Conservation (phyloP, 257 asterid species). For the Solanum virginianum region DNA sequence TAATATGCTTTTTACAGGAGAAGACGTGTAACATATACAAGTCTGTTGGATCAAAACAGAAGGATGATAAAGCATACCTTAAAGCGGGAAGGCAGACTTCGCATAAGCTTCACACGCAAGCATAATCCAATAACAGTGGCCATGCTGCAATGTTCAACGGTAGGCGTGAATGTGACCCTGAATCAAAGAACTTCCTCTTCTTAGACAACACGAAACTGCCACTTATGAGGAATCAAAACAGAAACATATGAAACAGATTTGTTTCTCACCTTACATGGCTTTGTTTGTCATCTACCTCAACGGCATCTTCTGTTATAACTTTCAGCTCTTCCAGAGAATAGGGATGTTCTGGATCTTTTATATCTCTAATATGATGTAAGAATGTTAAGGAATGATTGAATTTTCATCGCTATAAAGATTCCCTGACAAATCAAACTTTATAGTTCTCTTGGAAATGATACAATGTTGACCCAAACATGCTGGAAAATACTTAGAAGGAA, state of each 20-base stretch:
- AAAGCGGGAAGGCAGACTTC: slow-evolving; percentile 71
- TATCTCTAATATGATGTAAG: slow-evolving; percentile 88
- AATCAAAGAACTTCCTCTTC: neutral
- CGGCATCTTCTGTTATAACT: slow-evolving; percentile 79
- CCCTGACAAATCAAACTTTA: neutral
- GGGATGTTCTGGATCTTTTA: slow-evolving; percentile 96
- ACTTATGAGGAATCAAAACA: neutral
- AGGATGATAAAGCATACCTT: slow-evolving; percentile 31
- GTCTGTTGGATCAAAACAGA: neutral
- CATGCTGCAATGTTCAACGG: slow-evolving; percentile 96
- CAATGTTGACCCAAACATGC: neutral
- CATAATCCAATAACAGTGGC: slow-evolving; percentile 82
- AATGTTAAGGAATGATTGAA: slow-evolving; percentile 42
- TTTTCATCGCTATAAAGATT: neutral
- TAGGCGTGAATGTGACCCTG: slow-evolving; percentile 92
- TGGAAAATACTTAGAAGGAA: neutral
- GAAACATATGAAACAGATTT: neutral
- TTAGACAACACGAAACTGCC: neutral
- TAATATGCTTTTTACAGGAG: neutral
- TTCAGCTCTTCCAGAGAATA: slow-evolving; percentile 88
- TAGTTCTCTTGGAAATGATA: neutral
- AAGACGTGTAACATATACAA: neutral
- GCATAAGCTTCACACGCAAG: slow-evolving; percentile 92
- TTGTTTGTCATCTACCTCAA: slow-evolving; percentile 62
- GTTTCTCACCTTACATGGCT: slow-evolving; percentile 60